phyloP scores from a whole-genome alignment of 495 filamentous ascomycete species.

The Cryomyces minteri region DNA sequence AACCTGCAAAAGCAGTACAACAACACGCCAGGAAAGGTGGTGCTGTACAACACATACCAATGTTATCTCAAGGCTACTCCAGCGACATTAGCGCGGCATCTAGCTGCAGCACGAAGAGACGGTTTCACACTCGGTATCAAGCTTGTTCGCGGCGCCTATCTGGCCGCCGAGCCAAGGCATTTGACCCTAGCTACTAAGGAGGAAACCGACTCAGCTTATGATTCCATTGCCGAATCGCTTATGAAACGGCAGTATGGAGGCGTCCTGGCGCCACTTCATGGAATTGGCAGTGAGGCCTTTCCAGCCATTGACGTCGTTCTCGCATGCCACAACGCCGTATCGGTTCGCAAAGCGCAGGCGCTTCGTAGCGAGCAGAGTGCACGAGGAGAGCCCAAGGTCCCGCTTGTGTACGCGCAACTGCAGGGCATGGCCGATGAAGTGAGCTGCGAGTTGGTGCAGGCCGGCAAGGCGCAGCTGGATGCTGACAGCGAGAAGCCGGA shows the following conservation, averaged over 20 bases:
- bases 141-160: constrained; percentile 81
- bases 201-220: constrained; percentile 55
- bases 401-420: constrained; percentile 73
- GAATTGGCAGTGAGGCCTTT: constrained; percentile 24
- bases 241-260: constrained; percentile 29
- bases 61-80: constrained; percentile 65
- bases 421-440: constrained; percentile 97
- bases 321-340: constrained; percentile 82
- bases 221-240: constrained; percentile 38
- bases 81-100: constrained; percentile 41
- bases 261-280: constrained; percentile 25
- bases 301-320: constrained; percentile 55
- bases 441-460: constrained; percentile 57
- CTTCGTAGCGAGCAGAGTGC: constrained; percentile 32
- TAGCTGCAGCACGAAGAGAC: constrained; percentile 43
- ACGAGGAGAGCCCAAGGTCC: constrained; percentile 25
- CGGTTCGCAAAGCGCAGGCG: constrained; percentile 50
- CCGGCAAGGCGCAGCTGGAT: constrained; percentile 14
- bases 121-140: constrained; percentile 75
- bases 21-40: constrained; percentile 33
- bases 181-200: constrained; percentile 67
- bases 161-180: constrained; percentile 59
- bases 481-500: constrained; percentile 1
- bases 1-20: constrained; percentile 65
- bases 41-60: constrained; percentile 65